Conservation (phyloP, 2,329 filamentous ascomycete species). For the Massarina eburnea region DNA sequence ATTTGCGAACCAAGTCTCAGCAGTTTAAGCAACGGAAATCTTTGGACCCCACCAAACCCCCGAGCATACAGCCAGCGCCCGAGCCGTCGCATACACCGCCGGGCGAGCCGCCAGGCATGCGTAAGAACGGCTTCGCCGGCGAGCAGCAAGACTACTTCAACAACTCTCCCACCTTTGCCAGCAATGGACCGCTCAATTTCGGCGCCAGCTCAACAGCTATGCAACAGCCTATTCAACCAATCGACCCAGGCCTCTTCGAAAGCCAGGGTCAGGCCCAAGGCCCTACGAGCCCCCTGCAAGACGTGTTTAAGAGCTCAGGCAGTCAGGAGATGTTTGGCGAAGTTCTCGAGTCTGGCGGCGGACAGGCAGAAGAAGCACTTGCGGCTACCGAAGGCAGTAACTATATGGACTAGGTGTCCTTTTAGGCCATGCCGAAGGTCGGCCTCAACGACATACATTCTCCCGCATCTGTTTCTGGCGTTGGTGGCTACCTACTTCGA, state of each 20-base stretch:
- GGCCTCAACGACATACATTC: not conserved
- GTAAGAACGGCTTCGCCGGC: conserved; percentile 26
- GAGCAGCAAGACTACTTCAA: conserved; percentile 40
- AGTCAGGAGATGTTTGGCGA: conserved; percentile 42
- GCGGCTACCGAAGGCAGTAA: conserved; percentile 38
- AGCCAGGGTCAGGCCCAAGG: conserved; percentile 28
- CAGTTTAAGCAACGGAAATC: conserved; percentile 67
- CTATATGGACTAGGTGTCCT: conserved; percentile 33
- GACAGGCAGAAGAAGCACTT: conserved; percentile 42
- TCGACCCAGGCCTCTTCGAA: conserved; percentile 43
- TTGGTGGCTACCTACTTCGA: conserved; percentile 9
- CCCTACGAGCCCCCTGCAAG: conserved; percentile 37
- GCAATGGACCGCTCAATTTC: conserved; percentile 32
- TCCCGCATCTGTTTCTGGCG: conserved; percentile 14
- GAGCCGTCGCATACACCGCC: conserved; percentile 42
- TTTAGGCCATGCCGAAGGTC: not conserved
- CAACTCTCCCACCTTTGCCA: conserved; percentile 39
- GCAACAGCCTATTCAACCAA: conserved; percentile 23
- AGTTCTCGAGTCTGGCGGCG: conserved; percentile 37
- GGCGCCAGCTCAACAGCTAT: conserved; percentile 21
- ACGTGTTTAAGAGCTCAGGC: conserved; percentile 41
- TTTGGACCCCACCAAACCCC: conserved; percentile 39
- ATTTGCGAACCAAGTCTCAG: conserved; percentile 69
- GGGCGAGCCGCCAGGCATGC: conserved; percentile 33
- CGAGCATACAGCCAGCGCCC: conserved; percentile 38